phyloP scores from a whole-genome alignment of 2,329 filamentous ascomycete genomes.

The Cladophialophora exuberans region DNA sequence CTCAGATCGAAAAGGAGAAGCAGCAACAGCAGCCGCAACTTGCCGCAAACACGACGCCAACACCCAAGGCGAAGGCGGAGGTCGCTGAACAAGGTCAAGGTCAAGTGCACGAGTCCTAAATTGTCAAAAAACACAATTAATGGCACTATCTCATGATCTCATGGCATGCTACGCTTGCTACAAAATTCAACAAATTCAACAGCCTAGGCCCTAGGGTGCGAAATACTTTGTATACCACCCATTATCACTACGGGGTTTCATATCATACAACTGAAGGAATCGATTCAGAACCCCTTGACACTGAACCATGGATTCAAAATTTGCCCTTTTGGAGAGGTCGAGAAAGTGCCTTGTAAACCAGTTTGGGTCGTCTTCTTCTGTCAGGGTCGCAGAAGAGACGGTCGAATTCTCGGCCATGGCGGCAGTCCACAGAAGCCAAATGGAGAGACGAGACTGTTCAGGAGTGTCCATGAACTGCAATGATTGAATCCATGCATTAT shows the following conservation, averaged over 20 bases:
- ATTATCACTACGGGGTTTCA: background rate
- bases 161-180: too few relatives aligned
- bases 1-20: constrained; percentile 17
- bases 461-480: background rate
- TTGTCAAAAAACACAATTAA: too few relatives aligned
- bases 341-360: background rate
- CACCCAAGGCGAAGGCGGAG: too few relatives aligned
- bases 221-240: background rate
- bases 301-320: background rate
- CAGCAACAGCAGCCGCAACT: background rate
- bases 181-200: too few relatives aligned
- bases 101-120: too few relatives aligned
- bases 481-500: background rate
- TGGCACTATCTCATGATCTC: too few relatives aligned
- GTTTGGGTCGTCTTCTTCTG: background rate
- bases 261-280: constrained; percentile 7
- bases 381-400: too few relatives aligned
- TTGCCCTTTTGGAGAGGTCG: background rate
- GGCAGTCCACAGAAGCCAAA: constrained; percentile 3
- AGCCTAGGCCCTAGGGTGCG: too few relatives aligned
- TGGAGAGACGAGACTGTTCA: background rate
- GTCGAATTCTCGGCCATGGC: background rate
- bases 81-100: too few relatives aligned
- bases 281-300: constrained; percentile 4
- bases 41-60: too few relatives aligned